Evolutionary conservation across 306 rosid genomes (phyloP), one percentile per base, ranked within the genome.

Genomic region (Echinosophora koreensis): DNA sequence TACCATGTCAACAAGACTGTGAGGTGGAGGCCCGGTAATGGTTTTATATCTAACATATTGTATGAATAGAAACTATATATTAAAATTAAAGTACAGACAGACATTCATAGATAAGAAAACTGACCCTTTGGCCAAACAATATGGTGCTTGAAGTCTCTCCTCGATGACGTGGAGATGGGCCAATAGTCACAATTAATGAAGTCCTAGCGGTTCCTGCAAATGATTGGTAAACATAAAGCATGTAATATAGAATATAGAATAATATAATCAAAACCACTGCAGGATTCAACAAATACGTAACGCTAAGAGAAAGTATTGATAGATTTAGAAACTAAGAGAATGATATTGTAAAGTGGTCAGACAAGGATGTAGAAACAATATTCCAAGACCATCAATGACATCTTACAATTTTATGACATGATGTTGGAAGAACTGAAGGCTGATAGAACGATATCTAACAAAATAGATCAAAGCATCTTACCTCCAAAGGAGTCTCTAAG

Each of bases 81-180:
- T 52, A 7, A 49, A 74, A 38, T 44, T 52, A 7, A 49, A 74
- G 70, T 41, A 69, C 9, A 79, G 30, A 69, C 9, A 79, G 30
- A 52, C 50, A 66, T 35, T 71, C 66, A 47, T 35, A 65, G 61
- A 34, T 22, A 79, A 63, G 69, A 83, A 77, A 80, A 80, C 98
- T 73, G 39, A 91, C 99, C 98, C 99, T 86, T 84, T 95, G 99
- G 51, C 97, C 99, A 73, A 95, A 95, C 77, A 89, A 76, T 78
- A 95, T 92, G 80, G 99, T 92, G 85, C 98, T 92, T 22, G 97
- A 68, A 77, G 99, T 95, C 89, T 95, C 99, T 82, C 99, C 99
- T 69, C 99, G 91, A 84, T 95, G 99, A 44, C 96, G 97, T 65
- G 98, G 99, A 69, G 99, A 95, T 55, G 98, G 99, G 54, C 98